Conservation (phyloP, 352 stramenopile species). For the Phytopythium boreale region DNA sequence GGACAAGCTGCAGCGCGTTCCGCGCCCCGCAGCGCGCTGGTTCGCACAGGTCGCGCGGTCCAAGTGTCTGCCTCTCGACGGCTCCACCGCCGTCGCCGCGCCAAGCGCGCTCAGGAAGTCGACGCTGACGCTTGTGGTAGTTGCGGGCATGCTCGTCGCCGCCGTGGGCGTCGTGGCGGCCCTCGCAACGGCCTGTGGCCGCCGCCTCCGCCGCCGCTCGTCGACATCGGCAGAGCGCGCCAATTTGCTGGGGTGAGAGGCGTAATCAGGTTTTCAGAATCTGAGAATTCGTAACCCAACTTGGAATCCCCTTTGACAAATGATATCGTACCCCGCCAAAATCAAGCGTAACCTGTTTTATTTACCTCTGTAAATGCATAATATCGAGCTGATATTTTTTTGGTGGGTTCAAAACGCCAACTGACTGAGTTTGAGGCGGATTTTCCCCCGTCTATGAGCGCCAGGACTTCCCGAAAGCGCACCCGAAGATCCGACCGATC, state of each 20-base stretch:
- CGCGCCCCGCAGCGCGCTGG: slow-evolving; percentile 28
- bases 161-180: neutral
- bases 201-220: slow-evolving; percentile 3
- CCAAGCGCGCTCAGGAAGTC: neutral
- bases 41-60: slow-evolving; percentile 26
- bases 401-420: neutral
- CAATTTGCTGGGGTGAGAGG: neutral
- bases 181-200: neutral
- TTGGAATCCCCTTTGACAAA: neutral
- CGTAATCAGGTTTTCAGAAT: neutral
- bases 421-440: neutral
- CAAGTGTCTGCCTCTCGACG: slow-evolving; percentile 21
- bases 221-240: neutral
- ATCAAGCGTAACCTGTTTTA: neutral
- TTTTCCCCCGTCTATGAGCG: neutral
- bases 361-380: neutral
- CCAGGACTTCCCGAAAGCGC: too few relatives aligned
- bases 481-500: neutral
- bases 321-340: neutral
- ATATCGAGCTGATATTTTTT: neutral
- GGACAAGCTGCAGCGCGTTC: slow-evolving; percentile 19
- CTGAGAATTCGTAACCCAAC: neutral
- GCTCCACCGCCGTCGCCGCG: neutral
- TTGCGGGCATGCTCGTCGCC: neutral
- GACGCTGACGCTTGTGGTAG: neutral